Evolutionary conservation across 2,329 filamentous ascomycete species (phyloP).

Genomic region (Phialophora expanda): DNA sequence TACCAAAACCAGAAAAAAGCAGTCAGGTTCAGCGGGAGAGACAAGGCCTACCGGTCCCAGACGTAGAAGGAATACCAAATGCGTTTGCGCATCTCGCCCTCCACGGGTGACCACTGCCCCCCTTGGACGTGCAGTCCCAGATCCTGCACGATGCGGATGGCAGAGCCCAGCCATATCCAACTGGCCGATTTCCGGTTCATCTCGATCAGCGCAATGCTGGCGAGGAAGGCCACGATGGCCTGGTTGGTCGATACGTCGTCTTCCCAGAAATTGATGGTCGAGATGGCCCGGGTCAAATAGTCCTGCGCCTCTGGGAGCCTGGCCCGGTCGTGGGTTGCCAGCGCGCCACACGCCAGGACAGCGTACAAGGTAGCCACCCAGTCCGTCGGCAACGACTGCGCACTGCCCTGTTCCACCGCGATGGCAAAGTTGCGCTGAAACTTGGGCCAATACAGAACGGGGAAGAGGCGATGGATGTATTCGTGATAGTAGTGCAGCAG

Average conservation of each 20-base stretch:
- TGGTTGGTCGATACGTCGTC: constrained; percentile 78
- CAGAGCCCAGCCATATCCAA: constrained; percentile 82
- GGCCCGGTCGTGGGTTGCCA: constrained; percentile 66
- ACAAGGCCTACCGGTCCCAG: constrained; percentile 72
- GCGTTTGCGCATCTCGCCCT: constrained; percentile 82
- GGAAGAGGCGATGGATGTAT: constrained; percentile 78
- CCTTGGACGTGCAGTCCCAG: constrained; percentile 79
- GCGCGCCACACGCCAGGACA: constrained; percentile 78
- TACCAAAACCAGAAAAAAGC: not conserved
- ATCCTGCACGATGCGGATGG: constrained; percentile 81
- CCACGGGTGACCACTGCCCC: constrained; percentile 73
- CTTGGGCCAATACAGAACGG: constrained; percentile 85
- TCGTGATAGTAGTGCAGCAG: constrained; percentile 77
- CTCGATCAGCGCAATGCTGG: constrained; percentile 81
- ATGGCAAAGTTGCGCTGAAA: constrained; percentile 78
- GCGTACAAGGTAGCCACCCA: constrained; percentile 84
- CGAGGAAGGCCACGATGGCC: constrained; percentile 72
- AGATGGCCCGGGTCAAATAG: constrained; percentile 73
- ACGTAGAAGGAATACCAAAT: constrained; percentile 96
- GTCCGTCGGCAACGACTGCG: constrained; percentile 66
- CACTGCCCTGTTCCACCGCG: constrained; percentile 70
- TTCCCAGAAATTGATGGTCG: constrained; percentile 78
- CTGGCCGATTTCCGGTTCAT: constrained; percentile 84
- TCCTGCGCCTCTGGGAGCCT: constrained; percentile 58
- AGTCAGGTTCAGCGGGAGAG: not conserved